Evolutionary conservation across 169 alveolate genomes (phyloP), one percentile per base, ranked within the genome.

Genomic region (Plasmodium fragile): DNA sequence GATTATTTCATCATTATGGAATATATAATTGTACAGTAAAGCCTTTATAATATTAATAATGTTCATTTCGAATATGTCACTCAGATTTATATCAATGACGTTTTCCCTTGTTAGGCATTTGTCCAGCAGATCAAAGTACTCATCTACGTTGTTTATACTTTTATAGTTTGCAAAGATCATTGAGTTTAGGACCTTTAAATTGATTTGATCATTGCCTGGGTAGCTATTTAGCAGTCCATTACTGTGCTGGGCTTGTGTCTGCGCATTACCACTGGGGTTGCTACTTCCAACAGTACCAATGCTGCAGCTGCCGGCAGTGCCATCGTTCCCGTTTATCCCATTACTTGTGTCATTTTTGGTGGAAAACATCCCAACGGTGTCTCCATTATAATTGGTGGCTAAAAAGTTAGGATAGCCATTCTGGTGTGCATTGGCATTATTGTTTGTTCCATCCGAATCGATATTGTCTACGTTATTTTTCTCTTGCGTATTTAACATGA

Each of bases 31-130:
- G 41, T 91, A 91, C 25, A 91, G 45, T 39, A 91, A 41, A 10
- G 81, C 34, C 73, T 91, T 91, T 25, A 91, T 91, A 2, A 71
- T 69, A 49, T 77, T 91, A 8, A 91, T 81, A 1, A 91, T 91
- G 73, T 91, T 81, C 92, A 91, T 91, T 91, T 91, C 94, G 43
- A 91, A 91, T 32, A 91, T 81, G 39, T 91, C 94, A 81, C 94
- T 49, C 39, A 91, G 39, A 81, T 91, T 91, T 36, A 91, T 91
- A 77, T 91, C 94, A 5, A 91, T 77, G 4, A 91, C 92, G 41
- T 52, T 79, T 91, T 91, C 94, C 41, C 92, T 80, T 16, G 92
- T 91, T 36, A 91, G 39, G 34, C 94, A 91, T 69, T 91, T 91
- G 59, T 91, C 94, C 53, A 91, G 59, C 32, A 91, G 55, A 34